phyloP scores from a whole-genome alignment of 345 rosid species.

The Murraya paniculata region DNA sequence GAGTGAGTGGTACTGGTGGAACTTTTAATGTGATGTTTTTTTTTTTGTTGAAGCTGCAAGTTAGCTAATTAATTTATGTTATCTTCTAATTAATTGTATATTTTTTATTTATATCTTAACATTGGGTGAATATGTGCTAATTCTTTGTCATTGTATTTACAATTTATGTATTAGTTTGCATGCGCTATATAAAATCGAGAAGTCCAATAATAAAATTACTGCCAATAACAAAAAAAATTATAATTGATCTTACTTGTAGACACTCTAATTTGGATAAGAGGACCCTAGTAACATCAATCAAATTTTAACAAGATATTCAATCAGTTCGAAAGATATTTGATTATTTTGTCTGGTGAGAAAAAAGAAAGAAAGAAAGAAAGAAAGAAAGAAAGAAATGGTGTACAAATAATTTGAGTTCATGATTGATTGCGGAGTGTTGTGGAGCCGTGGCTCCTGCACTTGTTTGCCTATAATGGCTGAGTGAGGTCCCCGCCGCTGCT shows the following conservation, averaged over 20 bases:
- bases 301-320: not conserved
- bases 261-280: too few species aligned
- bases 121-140: too few species aligned
- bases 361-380: not conserved
- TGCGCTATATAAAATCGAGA: too few species aligned
- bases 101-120: too few species aligned
- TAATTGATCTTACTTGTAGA: too few species aligned
- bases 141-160: too few species aligned
- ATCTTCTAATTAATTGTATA: not conserved
- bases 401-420: not conserved
- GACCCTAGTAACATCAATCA: not conserved
- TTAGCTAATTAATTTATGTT: not conserved
- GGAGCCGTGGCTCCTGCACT: not conserved
- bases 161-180: too few species aligned
- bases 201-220: too few species aligned
- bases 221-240: too few species aligned
- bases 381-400: not conserved
- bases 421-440: not conserved
- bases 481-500: slow-evolving; percentile 7
- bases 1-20: not conserved
- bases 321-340: not conserved
- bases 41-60: not conserved
- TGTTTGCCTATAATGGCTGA: not conserved
- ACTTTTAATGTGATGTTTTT: not conserved
- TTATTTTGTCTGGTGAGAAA: not conserved